These are phyloP conservation scores for Fomitopsis pinicola DNA, from an alignment of 1,284 basidiomycete genomes.

Conservation along the genomic window DNA sequence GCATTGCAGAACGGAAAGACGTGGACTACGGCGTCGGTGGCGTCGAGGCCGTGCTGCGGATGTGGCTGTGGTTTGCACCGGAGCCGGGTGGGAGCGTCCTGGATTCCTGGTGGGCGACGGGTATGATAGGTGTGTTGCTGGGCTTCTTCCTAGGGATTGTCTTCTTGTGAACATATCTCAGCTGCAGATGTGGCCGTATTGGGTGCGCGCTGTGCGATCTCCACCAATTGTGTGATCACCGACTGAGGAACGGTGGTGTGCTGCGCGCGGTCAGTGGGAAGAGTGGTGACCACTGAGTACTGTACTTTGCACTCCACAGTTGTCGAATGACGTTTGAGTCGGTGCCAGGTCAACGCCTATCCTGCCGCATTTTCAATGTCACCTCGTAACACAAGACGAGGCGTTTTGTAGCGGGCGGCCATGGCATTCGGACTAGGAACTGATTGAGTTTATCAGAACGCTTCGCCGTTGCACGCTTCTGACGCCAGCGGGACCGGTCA, in stretches of 20 bases:
- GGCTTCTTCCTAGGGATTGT: not conserved
- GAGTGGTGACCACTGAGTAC: too few species aligned
- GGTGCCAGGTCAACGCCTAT: too few species aligned
- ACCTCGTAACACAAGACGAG: too few species aligned
- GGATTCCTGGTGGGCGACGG: not conserved
- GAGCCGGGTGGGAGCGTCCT: not conserved
- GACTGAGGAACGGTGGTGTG: not conserved
- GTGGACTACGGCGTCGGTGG: slow-evolving; percentile 16
- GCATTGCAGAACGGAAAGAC: slow-evolving; percentile 14
- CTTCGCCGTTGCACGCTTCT: too few species aligned
- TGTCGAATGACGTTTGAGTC: too few species aligned
- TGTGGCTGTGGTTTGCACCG: slow-evolving; percentile 21
- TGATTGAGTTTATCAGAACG: too few species aligned
- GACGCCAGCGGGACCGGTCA: too few species aligned
- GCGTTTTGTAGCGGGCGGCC: too few species aligned
- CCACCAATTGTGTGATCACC: not conserved
- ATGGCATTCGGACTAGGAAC: too few species aligned
- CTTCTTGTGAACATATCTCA: not conserved
- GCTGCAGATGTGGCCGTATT: not conserved
- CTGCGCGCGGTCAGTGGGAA: too few species aligned
- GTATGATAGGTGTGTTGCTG: not conserved
- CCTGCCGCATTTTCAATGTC: too few species aligned
- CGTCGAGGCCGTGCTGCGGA: slow-evolving; percentile 17
- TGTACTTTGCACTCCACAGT: too few species aligned
- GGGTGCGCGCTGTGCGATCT: not conserved